Percentiles rank a stretch among this genome's conserved stretches.
Conservation (phyloP, 331 rosid genomes). For the Rosa hybrid region DNA sequence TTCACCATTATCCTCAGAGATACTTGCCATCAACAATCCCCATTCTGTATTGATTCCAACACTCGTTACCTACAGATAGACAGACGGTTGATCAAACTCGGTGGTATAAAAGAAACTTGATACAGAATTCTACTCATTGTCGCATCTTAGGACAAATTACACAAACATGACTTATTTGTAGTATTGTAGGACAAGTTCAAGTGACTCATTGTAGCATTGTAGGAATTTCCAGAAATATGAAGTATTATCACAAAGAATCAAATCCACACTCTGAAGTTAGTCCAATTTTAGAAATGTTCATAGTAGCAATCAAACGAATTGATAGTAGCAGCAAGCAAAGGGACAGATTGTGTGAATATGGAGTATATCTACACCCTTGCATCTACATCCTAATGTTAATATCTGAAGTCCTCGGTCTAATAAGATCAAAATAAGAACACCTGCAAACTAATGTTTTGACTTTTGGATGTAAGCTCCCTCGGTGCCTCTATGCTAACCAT, state of each 20-base stretch:
- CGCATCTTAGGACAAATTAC: not conserved
- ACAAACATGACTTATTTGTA: not conserved
- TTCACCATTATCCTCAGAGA: constrained; percentile 96
- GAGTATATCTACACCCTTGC: not conserved
- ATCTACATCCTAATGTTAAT: constrained; percentile 6
- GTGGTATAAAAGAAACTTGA: not conserved
- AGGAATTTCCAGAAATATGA: not conserved
- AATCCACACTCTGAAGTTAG: not conserved
- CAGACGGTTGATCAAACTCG: constrained; percentile 26
- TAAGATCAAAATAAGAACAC: not conserved
- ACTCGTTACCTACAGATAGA: constrained; percentile 69
- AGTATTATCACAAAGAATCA: not conserved
- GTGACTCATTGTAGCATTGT: not conserved
- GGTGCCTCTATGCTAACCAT: not conserved
- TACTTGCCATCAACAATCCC: constrained; percentile 99
- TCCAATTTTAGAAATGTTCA: not conserved
- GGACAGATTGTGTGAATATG: not conserved
- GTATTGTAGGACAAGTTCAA: not conserved
- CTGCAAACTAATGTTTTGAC: not conserved
- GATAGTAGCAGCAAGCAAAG: not conserved
- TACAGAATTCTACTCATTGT: not conserved
- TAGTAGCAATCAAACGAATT: not conserved
- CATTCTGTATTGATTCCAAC: constrained; percentile 99
- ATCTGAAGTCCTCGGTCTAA: constrained; percentile 2
- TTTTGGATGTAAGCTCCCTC: not conserved